These are phyloP conservation scores for Gomphus bonarii DNA, from an alignment of 1,284 basidiomycete genomes.

Conservation along the genomic window DNA sequence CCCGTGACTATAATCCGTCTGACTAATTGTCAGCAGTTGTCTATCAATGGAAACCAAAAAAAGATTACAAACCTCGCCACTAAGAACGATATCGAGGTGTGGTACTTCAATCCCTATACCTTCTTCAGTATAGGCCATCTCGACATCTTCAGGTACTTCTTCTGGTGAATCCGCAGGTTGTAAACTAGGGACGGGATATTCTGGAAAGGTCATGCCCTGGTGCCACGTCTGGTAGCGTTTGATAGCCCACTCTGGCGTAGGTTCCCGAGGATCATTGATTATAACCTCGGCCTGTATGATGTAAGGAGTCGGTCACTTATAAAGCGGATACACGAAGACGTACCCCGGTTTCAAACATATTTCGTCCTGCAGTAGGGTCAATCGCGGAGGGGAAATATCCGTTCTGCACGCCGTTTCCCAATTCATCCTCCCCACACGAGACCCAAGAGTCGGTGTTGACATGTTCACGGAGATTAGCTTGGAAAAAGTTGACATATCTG, in stretches of 20 bases:
- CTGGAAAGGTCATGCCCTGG: not conserved
- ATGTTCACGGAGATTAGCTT: constrained; percentile 7
- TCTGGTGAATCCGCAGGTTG: not conserved
- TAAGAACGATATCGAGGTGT: constrained; percentile 33
- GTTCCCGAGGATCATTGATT: constrained; percentile 1
- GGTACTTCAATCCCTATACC: not conserved
- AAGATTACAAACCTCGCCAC: constrained; percentile 28
- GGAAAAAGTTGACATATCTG: not conserved
- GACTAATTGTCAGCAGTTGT: not conserved
- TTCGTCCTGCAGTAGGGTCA: not conserved
- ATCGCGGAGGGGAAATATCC: constrained; percentile 1
- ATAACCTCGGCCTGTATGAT: not conserved
- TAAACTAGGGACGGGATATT: not conserved
- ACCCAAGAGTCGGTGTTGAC: not conserved
- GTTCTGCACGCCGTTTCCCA: constrained; percentile 1
- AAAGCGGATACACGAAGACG: not conserved
- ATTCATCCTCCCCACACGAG: not conserved
- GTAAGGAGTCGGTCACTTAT: not conserved
- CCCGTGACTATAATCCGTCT: constrained; percentile 33
- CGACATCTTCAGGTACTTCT: not conserved
- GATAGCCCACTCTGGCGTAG: not conserved
- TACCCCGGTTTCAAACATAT: not conserved
- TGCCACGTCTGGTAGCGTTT: not conserved
- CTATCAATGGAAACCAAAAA: not conserved
- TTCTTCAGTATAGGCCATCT: constrained; percentile 3